Percentiles rank a stretch among this genome's conserved stretches.
Conservation (phyloP, 345 rosid genomes). For the Diplotaxis tenuifolia region DNA sequence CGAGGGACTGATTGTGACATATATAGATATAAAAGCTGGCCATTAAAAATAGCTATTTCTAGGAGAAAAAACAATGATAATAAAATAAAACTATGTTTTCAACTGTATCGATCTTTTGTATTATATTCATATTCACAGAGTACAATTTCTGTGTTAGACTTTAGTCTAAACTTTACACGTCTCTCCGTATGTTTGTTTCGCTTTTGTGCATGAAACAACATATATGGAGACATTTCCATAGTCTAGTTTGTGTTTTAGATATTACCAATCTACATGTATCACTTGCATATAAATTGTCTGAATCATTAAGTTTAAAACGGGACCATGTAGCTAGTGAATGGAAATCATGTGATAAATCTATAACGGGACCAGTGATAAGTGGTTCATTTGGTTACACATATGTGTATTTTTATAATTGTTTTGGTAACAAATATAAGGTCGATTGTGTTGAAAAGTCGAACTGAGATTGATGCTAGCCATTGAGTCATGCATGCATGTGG, state of each 20-base stretch:
- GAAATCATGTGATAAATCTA: constrained; percentile 10
- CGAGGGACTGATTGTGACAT: constrained; percentile 13
- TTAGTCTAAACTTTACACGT: background rate
- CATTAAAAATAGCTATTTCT: background rate
- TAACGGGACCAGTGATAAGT: constrained; percentile 26
- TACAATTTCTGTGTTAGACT: background rate
- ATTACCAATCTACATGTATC: background rate
- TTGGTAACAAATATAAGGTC: background rate
- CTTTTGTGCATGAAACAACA: constrained; percentile 10
- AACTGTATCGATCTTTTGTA: background rate
- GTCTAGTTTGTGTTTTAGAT: background rate
- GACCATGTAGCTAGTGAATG: constrained; percentile 12
- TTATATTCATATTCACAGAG: background rate
- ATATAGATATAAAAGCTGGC: background rate
- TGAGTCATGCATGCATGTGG: background rate
- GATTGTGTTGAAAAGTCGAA: constrained; percentile 20
- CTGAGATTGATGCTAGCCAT: background rate
- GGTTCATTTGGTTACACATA: constrained; percentile 28
- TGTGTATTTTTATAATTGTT: background rate
- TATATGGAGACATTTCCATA: background rate
- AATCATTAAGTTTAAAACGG: constrained; percentile 18
- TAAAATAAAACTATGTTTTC: background rate
- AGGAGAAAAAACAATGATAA: background rate
- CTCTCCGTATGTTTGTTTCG: background rate
- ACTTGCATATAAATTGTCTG: background rate